Evolutionary conservation across 2,329 filamentous ascomycete genomes (phyloP), one percentile per base, ranked within the genome.

Genomic region (Helotiales sp.): DNA sequence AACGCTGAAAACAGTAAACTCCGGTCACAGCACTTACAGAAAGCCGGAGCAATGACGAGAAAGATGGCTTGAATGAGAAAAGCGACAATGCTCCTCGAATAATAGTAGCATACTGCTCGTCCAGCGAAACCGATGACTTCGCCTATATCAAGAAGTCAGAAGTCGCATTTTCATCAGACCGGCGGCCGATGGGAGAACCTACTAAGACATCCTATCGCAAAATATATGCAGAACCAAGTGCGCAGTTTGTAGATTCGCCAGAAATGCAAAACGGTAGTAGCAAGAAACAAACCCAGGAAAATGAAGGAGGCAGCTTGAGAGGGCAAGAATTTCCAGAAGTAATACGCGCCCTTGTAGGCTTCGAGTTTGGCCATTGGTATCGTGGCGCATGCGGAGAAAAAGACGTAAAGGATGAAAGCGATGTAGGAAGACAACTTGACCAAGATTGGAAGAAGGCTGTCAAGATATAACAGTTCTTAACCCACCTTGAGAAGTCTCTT

Each of bases 311-410:
- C 79, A 0, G 77, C 74, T n/a, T 79, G 71, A 5, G 80, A 83
- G 0, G 84, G 84, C 26, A 81, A 74, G 70, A 85, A 86, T 60
- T 82, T 81, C 77, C 77, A 79, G 10, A 81, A 75, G 66, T 78
- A 81, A 61, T 77, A 78, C 20, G 70, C 74, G 6, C 69, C 70
- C 52, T 69, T 69, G 64, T 76, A 75, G 6, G 78, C 74, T 50
- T 78, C 68, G 22, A 80, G 69, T 52, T 75, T 62, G 6, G 76
- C 71, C 78, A 79, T 79, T 50, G 17, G 13, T 24, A 20, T 11
- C 24, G 6, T 15, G 52, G n/a, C n/a, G n/a, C n/a, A n/a, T n/a
- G n/a, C n/a, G n/a, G n/a, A n/a, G 13, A 57, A 34, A 13, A 3
- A 37, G 26, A 37, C 3, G 5, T 13, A 32, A 32, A n/a, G n/a